Evolutionary conservation across 2,329 filamentous ascomycete genomes (phyloP).

Genomic region (Nannizzia gypsea): DNA sequence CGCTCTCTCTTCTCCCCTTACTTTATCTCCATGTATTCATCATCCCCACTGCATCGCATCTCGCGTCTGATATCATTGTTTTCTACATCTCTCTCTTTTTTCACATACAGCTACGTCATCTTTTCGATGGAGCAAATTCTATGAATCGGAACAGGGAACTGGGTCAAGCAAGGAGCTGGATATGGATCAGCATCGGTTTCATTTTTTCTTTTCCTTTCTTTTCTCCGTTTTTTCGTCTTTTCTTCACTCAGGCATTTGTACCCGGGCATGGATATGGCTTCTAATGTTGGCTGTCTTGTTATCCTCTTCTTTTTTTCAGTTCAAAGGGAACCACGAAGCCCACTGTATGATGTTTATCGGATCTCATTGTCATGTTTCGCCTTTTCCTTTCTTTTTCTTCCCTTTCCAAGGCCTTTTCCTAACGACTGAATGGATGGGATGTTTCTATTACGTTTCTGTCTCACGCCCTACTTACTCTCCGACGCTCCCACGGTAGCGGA

Average conservation of each 20-base stretch:
- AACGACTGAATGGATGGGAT: not conserved
- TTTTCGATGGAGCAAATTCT: not conserved
- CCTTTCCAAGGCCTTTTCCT: not conserved
- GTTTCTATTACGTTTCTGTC: not conserved
- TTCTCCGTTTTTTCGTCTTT: no score
- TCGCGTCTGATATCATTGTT: not conserved
- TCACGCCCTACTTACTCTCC: not conserved
- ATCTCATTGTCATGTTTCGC: not conserved
- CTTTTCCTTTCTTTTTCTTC: not conserved
- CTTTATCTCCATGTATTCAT: not conserved
- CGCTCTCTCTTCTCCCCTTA: not conserved
- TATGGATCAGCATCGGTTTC: not conserved
- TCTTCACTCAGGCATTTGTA: not conserved
- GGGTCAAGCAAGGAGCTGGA: not conserved
- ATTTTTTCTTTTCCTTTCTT: no score
- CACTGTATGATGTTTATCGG: not conserved
- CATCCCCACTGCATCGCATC: not conserved
- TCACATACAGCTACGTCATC: not conserved
- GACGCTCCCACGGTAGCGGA: not conserved
- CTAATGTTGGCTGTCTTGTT: not conserved
- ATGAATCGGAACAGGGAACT: not conserved
- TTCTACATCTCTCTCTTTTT: not conserved
- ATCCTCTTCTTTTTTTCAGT: not conserved
- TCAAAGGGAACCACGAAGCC: not conserved
- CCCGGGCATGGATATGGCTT: not conserved